These are phyloP conservation scores for Arthonia radiata DNA, from an alignment of 495 filamentous ascomycete species.

Conservation along the genomic window DNA sequence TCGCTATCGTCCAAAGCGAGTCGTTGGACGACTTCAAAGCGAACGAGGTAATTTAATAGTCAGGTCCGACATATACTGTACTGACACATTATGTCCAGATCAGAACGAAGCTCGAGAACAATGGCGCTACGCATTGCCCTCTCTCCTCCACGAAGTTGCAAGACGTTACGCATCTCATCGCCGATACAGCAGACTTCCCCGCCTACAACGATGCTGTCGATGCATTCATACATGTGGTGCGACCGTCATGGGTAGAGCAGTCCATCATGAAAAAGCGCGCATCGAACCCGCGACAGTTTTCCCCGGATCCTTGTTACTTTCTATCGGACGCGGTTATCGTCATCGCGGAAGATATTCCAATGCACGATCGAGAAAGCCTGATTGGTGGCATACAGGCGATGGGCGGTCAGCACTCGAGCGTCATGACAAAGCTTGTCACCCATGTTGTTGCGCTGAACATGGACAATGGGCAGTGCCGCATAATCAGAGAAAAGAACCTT, in stretches of 20 bases:
- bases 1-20: too few relatives aligned
- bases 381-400: conserved; percentile 71
- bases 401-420: conserved; percentile 53
- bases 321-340: conserved; percentile 59
- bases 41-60: too few relatives aligned
- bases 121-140: neutral
- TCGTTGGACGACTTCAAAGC: too few relatives aligned
- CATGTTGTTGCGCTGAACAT: conserved; percentile 69
- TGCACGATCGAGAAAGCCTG: conserved; percentile 79
- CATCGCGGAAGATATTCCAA: conserved; percentile 48
- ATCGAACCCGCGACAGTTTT: conserved; percentile 61
- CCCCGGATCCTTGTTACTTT: conserved; percentile 73
- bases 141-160: conserved; percentile 13
- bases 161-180: conserved; percentile 63
- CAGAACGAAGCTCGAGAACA: neutral
- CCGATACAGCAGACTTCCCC: conserved; percentile 66
- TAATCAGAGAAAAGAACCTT: conserved; percentile 34
- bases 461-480: conserved; percentile 45
- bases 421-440: conserved; percentile 47
- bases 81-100: too few relatives aligned
- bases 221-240: conserved; percentile 62
- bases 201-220: conserved; percentile 46
- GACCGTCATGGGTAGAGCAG: conserved; percentile 48
- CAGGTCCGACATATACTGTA: too few relatives aligned
- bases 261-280: conserved; percentile 41